Base-by-base conservation (phyloP, 106 monocot species). In the Apostasia ramifera region DNA sequence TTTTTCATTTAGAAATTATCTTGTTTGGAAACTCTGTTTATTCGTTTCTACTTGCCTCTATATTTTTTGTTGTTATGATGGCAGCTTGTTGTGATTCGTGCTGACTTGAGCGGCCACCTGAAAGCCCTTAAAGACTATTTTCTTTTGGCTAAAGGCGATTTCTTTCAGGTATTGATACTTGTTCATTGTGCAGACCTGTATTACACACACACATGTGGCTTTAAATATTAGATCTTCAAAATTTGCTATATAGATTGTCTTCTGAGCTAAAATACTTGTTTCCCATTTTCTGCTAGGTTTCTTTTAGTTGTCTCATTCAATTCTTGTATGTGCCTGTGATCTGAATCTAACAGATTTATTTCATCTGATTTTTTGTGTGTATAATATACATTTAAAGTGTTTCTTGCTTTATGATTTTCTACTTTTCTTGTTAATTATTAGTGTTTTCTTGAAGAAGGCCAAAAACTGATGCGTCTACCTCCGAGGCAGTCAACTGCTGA, bases 371-470 rank as follows among this genome's bases (percentile, higher is more conserved):
- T 26, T 26, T 26, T 26, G 26, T 26, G 26, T 26, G 26, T 26
- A 26, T 26, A 26, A 26, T 26, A 26, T 26, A 26, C 26, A 26
- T 26, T 26, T 26, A 26, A 26, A 26, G 26, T 26, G 26, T 26
- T 26, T 26, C 26, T 26, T 26, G 26, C 26, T 15, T 47, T 4
- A 55, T n/a, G 6, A 4, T 26, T 60, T 9, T 42, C 8, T 41
- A 1, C 12, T 4, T 41, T 69, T 68, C 56, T 43, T 69, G 8
- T 61, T 38, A 49, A 13, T 68, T 5, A 13, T 73, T 15, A 98
- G 98, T 98, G 93, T 82, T 98, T 98, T 80, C 87, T 98, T 74
- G 98, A 98, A 76, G 98, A 90, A 73, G 83, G 92, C 75, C 87
- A 93, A 39, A 89, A 93, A 73, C 72, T 98, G 71, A 98, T 98